Evolutionary conservation across 2,329 filamentous ascomycete genomes (phyloP).

Genomic region (Dactylella cylindrospora): DNA sequence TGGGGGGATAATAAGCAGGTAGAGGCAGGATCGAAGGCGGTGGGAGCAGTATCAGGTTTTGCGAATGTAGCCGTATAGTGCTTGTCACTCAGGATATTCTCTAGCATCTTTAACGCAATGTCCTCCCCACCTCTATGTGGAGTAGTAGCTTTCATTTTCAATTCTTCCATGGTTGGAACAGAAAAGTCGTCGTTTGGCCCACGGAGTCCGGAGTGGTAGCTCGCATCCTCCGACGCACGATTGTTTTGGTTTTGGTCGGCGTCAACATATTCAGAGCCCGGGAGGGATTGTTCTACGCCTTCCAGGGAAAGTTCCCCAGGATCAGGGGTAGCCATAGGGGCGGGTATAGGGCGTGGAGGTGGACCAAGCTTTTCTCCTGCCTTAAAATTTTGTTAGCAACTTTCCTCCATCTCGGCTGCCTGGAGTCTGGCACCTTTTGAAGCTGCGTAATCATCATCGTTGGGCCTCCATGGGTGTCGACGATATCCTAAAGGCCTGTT

Average conservation of each 20-base stretch:
- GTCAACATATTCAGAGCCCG: constrained; percentile 59
- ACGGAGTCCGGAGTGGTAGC: constrained; percentile 63
- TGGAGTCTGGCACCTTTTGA: constrained; percentile 52
- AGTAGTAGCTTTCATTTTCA: constrained; percentile 68
- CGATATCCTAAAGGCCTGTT: constrained; percentile 53
- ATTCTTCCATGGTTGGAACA: constrained; percentile 69
- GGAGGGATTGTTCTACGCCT: constrained; percentile 4
- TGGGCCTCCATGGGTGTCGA: constrained; percentile 65
- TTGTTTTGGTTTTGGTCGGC: constrained; percentile 60
- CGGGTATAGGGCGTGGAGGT: constrained; percentile 63
- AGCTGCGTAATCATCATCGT: constrained; percentile 74
- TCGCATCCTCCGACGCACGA: constrained; percentile 60
- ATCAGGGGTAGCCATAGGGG: constrained; percentile 64
- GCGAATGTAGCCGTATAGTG: constrained; percentile 72
- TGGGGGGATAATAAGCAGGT: constrained; percentile 74
- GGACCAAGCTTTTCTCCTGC: constrained; percentile 65
- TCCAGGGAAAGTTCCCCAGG: constrained; percentile 64
- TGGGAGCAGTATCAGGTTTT: constrained; percentile 74
- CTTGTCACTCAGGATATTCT: constrained; percentile 62
- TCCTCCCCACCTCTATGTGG: constrained; percentile 72
- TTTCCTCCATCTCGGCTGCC: background rate
- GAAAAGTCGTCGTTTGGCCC: constrained; percentile 70
- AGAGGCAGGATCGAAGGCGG: constrained; percentile 70
- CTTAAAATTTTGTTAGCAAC: background rate
- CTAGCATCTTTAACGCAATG: constrained; percentile 62